These are phyloP conservation scores for Cercospora canescens DNA, from an alignment of 2,329 filamentous ascomycete genomes.

Conservation along the genomic window DNA sequence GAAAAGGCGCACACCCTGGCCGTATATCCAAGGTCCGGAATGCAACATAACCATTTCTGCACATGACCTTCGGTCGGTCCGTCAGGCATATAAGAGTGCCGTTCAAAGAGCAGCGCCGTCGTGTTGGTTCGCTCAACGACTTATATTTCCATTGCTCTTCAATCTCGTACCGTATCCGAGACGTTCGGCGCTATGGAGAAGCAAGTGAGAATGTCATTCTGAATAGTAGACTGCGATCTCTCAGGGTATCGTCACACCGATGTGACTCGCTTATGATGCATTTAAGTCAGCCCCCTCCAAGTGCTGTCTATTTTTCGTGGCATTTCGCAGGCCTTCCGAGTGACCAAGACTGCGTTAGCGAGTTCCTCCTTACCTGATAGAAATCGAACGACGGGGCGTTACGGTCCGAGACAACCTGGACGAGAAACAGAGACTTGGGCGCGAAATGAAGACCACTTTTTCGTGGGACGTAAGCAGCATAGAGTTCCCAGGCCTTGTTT, in stretches of 20 bases:
- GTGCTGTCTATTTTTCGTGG: neutral
- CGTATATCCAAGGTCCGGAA: neutral
- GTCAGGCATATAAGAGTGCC: neutral
- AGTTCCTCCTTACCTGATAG: neutral
- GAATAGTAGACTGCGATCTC: neutral
- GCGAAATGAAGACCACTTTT: neutral
- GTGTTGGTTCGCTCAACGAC: neutral
- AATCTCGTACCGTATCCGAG: no score
- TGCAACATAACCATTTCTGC: neutral
- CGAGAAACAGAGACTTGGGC: neutral
- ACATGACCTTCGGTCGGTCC: no score
- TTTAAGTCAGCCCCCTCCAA: neutral
- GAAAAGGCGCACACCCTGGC: neutral
- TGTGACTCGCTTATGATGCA: neutral
- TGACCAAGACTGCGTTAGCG: neutral
- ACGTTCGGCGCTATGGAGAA: neutral
- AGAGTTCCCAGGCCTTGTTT: neutral
- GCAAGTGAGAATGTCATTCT: neutral
- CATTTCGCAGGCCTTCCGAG: neutral
- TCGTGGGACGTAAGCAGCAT: neutral
- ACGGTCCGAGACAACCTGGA: neutral
- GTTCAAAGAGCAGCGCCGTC: neutral
- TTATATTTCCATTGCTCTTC: no score
- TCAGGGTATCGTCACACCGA: neutral
- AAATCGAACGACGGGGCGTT: neutral